A percentile compares a stretch with the other conserved stretches of the same genome.
phyloP scores from a whole-genome alignment of 352 stramenopile genomes.

The Globisporangium spinosum region DNA sequence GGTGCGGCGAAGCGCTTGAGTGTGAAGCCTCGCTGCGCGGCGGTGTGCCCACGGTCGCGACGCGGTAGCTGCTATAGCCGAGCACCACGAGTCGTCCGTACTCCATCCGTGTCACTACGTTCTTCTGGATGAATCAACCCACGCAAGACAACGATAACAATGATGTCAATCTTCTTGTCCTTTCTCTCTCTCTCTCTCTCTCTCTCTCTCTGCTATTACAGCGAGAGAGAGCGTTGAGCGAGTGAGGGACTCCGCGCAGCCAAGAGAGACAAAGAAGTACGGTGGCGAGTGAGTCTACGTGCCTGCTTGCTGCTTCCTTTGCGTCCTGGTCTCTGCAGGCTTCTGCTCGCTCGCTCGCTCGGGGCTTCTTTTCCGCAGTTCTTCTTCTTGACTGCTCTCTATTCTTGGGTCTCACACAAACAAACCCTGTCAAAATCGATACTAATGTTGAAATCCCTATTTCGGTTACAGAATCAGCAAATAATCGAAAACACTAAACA shows the following conservation, averaged over 20 bases:
- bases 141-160: neutral
- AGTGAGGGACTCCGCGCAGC: neutral
- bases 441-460: neutral
- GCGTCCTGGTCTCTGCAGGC: neutral
- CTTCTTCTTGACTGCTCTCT: neutral
- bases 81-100: conserved; percentile 83
- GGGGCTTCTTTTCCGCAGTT: neutral
- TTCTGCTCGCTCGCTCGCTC: neutral
- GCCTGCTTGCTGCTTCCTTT: neutral
- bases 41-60: conserved; percentile 33
- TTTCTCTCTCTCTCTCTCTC: neutral
- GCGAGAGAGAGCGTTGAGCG: no score
- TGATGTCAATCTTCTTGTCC: neutral
- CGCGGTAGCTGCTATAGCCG: conserved; percentile 82
- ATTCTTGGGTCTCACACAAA: neutral
- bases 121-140: neutral
- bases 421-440: neutral
- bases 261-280: neutral
- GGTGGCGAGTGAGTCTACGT: neutral
- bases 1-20: neutral
- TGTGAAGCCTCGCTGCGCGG: conserved; percentile 18
- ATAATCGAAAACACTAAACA: no score
- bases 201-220: no score
- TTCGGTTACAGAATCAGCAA: no score
- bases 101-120: conserved; percentile 39